Base-by-base conservation (phyloP, 371 early-diverging fungal genomes). In the Zychaea mexicana region DNA sequence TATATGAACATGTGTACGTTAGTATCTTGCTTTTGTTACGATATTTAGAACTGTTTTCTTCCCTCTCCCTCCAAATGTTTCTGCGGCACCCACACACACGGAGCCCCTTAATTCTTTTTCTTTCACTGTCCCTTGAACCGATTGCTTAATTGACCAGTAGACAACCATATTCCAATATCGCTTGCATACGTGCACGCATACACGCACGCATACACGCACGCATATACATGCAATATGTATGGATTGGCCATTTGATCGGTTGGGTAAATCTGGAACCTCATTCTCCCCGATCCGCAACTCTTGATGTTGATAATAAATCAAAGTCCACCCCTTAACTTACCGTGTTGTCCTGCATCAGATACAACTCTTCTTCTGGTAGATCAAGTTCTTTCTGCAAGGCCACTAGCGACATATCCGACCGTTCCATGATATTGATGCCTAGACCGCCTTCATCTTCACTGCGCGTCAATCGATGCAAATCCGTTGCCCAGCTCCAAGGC, bases 401-500 rank as follows among this genome's bases (percentile, higher is more conserved):
- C 0, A 33, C 24, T 6, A 71, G 62, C 13, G 67, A 65, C 65
- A 71, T 67, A 46, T 71, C 68, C 4, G 53, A 49, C 15, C 72
- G 67, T 52, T 71, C 72, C 30, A 71, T 60, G 39, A 71, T 67
- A 2, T 60, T 64, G 59, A 71, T 64, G 2, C 68, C 65, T 0
- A 71, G 60, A 6, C 72, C 72, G 3, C 72, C 72, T 33, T 71
- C 62, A 2, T 65, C 52, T 38, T 67, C 72, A 15, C 30, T 19
- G 2, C 36, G 52, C n/a, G 72, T 60, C 15, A 71, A 46, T 19
- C 54, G 67, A 10, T 71, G 45, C 21, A 71, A 22, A 65, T 71
- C 65, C 3, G 72, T 71, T 17, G 65, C 72, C 56, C 62, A 67
- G 26, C 68, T 65, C 72, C 72, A 71, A 19, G 72, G 72, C 6